Evolutionary conservation across 1,284 basidiomycete species (phyloP).

Genomic region (Naganishia albida): DNA sequence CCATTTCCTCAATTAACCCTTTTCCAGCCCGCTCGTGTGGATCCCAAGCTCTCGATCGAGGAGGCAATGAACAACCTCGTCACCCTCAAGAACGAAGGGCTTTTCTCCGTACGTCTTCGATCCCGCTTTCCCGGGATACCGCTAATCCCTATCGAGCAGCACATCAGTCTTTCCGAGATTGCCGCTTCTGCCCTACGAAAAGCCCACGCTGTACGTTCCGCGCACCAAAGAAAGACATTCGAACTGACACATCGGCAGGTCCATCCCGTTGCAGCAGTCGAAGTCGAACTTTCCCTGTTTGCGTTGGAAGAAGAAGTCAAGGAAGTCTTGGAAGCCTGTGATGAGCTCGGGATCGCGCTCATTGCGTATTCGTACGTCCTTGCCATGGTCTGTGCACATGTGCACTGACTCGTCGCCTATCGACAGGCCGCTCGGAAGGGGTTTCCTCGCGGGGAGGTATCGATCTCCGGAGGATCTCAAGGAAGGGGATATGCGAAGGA

Average conservation of each 20-base stretch:
- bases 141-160: conserved; percentile 9
- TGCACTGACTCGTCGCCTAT: not conserved
- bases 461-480: conserved; percentile 60
- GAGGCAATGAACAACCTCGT: conserved; percentile 36
- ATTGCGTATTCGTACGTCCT: conserved; percentile 59
- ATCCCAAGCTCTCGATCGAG: conserved; percentile 32
- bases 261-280: conserved; percentile 58
- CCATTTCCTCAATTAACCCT: too few species aligned
- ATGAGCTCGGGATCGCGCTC: conserved; percentile 59
- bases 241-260: too few species aligned
- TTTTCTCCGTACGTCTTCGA: conserved; percentile 25
- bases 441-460: conserved; percentile 62
- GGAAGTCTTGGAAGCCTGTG: conserved; percentile 51
- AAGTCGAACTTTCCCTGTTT: conserved; percentile 62
- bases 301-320: conserved; percentile 57
- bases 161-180: conserved; percentile 37
- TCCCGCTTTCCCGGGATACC: too few species aligned
- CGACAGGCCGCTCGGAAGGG: conserved; percentile 61
- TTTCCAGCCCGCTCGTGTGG: conserved; percentile 27
- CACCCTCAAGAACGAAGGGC: conserved; percentile 33
- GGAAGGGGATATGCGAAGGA: conserved; percentile 46
- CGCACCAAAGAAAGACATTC: too few species aligned
- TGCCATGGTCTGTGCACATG: not conserved
- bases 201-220: conserved; percentile 32
- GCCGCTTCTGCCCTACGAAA: conserved; percentile 32